Percentiles rank a stretch among this genome's conserved stretches.
Conservation (phyloP, 2,329 filamentous ascomycete species). For the Neofusicoccum sp. region DNA sequence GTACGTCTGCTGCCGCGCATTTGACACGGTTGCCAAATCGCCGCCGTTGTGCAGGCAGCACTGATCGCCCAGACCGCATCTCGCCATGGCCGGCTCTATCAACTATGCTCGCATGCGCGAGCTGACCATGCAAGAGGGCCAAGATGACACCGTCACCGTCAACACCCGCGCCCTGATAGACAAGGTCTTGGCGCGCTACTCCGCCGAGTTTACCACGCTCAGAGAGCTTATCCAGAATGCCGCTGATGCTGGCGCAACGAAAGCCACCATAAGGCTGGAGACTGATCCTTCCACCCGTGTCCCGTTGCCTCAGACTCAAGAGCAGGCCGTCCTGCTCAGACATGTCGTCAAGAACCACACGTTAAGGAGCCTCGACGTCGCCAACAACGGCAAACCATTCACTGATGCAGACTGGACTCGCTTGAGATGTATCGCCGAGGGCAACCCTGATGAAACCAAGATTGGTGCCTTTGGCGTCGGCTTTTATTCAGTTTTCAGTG, state of each 20-base stretch:
- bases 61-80: background rate
- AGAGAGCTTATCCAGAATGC: conserved; percentile 97
- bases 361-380: conserved; percentile 79
- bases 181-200: conserved; percentile 94
- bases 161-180: conserved; percentile 96
- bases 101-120: conserved; percentile 72
- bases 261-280: conserved; percentile 88
- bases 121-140: conserved; percentile 82
- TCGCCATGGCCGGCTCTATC: conserved; percentile 35
- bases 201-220: conserved; percentile 84
- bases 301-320: conserved; percentile 64
- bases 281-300: conserved; percentile 79
- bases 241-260: conserved; percentile 90
- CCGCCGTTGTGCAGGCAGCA: background rate
- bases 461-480: conserved; percentile 98
- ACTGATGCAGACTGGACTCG: conserved; percentile 88
- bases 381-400: conserved; percentile 89
- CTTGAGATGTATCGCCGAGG: conserved; percentile 95
- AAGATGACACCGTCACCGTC: conserved; percentile 96
- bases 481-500: conserved; percentile 97
- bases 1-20: background rate
- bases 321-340: conserved; percentile 71
- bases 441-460: conserved; percentile 97
- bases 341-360: conserved; percentile 85
- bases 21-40: conserved; percentile 3